These are phyloP conservation scores for Candida sanyaensis DNA, from an alignment of 1,139 yeast species.

Conservation along the genomic window DNA sequence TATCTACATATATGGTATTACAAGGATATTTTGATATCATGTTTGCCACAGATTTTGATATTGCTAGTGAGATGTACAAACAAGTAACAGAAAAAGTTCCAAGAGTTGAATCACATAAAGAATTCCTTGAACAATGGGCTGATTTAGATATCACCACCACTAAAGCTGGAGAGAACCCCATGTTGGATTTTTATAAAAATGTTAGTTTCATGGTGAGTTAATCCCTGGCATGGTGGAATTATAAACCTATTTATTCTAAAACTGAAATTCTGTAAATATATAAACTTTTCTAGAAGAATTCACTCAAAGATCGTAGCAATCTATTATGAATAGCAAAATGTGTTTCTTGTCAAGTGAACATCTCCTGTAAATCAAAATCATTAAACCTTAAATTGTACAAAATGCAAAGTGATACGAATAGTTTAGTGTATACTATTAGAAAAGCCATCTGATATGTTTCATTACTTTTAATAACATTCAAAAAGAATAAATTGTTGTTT, in stretches of 20 bases:
- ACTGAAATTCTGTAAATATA: no score
- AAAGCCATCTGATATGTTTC: no score
- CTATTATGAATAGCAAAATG: no score
- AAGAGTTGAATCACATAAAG: conserved; percentile 58
- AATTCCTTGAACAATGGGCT: conserved; percentile 72
- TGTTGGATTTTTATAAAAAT: conserved; percentile 76
- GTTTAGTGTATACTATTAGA: no score
- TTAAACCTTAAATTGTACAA: no score
- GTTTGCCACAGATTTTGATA: conserved; percentile 79
- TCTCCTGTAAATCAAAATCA: no score
- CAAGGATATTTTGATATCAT: conserved; percentile 87
- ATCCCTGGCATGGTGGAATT: neutral
- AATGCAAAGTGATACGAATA: no score
- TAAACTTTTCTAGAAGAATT: no score
- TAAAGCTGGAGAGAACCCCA: conserved; percentile 82
- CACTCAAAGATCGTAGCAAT: no score
- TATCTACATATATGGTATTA: conserved; percentile 73
- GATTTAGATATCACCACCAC: conserved; percentile 69
- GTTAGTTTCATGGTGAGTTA: conserved; percentile 63
- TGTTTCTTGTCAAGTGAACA: no score
- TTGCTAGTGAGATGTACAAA: conserved; percentile 62
- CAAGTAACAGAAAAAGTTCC: conserved; percentile 66
- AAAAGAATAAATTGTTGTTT: no score
- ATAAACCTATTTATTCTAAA: neutral
- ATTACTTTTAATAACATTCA: no score